A percentile compares a stretch with the other conserved stretches of the same genome.
These are phyloP conservation scores for Aspergillus sp. DNA, from an alignment of 2,329 filamentous ascomycete species.

Conservation along the genomic window DNA sequence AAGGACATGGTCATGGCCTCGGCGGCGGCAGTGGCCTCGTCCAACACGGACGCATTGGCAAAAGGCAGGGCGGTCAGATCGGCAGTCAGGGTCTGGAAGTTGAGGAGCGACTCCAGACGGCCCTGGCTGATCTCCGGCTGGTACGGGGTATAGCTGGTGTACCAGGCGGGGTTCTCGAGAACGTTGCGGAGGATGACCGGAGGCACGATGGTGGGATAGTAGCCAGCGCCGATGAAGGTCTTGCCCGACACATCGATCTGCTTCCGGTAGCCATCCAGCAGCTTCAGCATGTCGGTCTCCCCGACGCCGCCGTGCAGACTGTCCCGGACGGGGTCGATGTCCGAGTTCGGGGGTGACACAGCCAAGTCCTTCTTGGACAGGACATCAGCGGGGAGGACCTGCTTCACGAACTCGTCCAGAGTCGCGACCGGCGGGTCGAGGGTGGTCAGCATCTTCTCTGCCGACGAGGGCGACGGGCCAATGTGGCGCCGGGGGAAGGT, in stretches of 20 bases:
- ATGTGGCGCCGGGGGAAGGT: conserved; percentile 77
- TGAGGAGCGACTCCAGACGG: conserved; percentile 79
- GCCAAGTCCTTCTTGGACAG: conserved; percentile 56
- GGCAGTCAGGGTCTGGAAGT: conserved; percentile 88
- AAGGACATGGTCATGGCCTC: conserved; percentile 93
- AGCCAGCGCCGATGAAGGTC: conserved; percentile 74
- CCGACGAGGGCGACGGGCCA: conserved; percentile 63
- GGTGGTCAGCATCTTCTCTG: conserved; percentile 67
- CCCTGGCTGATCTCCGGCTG: conserved; percentile 97
- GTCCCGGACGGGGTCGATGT: conserved; percentile 32
- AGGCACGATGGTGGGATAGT: conserved; percentile 77
- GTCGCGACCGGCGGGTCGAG: conserved; percentile 64
- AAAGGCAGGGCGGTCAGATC: conserved; percentile 82
- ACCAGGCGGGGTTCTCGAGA: conserved; percentile 89
- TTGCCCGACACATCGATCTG: conserved; percentile 54
- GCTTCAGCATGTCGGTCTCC: conserved; percentile 35
- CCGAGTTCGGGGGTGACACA: conserved; percentile 42
- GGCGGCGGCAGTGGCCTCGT: conserved; percentile 84
- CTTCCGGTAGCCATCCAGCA: conserved; percentile 32
- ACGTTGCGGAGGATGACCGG: conserved; percentile 89
- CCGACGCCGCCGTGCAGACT: conserved; percentile 38
- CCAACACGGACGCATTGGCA: conserved; percentile 81
- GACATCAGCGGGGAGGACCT: conserved; percentile 75
- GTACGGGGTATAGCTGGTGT: conserved; percentile 95
- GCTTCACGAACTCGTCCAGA: conserved; percentile 72